Conservation (phyloP, 164 flowering plant genomes). For the Sextonia rubra region DNA sequence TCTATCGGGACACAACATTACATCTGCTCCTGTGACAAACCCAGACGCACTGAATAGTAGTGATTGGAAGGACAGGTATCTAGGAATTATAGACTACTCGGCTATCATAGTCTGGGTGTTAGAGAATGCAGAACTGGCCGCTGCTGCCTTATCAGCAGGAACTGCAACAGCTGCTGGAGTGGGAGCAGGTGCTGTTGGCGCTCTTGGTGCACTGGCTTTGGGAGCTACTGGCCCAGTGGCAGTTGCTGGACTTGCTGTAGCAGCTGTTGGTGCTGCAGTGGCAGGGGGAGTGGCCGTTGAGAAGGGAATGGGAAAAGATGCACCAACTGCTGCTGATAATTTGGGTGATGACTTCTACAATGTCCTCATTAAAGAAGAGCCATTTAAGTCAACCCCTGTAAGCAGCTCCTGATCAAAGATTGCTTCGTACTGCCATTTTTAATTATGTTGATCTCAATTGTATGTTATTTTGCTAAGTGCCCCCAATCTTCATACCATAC, state of each 20-base stretch:
- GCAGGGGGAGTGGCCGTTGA: slow-evolving; percentile 83
- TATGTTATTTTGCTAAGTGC: too few species aligned
- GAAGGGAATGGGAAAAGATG: slow-evolving; percentile 63
- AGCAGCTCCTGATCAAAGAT: slow-evolving; percentile 13
- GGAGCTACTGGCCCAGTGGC: slow-evolving; percentile 86
- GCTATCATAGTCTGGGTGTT: slow-evolving; percentile 82
- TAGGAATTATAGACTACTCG: slow-evolving; percentile 82
- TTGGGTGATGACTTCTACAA: slow-evolving; percentile 86
- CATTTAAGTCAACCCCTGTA: slow-evolving; percentile 89
- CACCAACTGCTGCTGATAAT: slow-evolving; percentile 65
- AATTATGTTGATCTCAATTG: background rate
- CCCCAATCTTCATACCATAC: too few species aligned
- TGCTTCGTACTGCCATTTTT: background rate
- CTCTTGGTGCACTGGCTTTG: slow-evolving; percentile 76
- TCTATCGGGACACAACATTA: slow-evolving; percentile 67
- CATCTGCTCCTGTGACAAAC: slow-evolving; percentile 77
- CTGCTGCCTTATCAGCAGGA: slow-evolving; percentile 65
- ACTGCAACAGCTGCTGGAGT: slow-evolving; percentile 85
- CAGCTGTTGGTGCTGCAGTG: slow-evolving; percentile 86
- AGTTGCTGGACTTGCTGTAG: slow-evolving; percentile 76
- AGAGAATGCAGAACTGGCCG: slow-evolving; percentile 86
- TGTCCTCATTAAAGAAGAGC: slow-evolving; percentile 80
- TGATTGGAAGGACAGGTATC: slow-evolving; percentile 74
- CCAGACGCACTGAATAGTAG: slow-evolving; percentile 39
- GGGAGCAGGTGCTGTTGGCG: slow-evolving; percentile 82